A percentile compares a stretch with the other conserved stretches of the same genome.
These are phyloP conservation scores for Solanum hybrid DNA, from an alignment of 305 asterid species.

Conservation along the genomic window DNA sequence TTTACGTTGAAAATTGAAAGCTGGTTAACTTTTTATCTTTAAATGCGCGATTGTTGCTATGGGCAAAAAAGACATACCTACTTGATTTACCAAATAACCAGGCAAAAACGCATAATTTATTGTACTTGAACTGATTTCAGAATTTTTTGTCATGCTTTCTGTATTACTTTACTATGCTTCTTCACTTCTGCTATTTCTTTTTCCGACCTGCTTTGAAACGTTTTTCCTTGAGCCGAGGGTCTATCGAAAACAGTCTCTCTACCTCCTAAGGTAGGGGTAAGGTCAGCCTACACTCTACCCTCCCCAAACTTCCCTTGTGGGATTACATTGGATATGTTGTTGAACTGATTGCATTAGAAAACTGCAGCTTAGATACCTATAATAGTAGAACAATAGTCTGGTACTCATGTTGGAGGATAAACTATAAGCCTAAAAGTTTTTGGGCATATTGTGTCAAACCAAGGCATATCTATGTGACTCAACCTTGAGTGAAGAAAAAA, in stretches of 20 bases:
- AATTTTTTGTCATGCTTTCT: background rate
- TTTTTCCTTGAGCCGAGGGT: background rate
- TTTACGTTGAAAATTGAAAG: background rate
- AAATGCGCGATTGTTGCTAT: background rate
- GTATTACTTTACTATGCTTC: background rate
- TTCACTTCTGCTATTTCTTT: background rate
- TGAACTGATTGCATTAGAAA: background rate
- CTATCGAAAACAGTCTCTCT: background rate
- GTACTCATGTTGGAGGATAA: background rate
- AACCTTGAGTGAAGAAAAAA: background rate
- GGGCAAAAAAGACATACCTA: background rate
- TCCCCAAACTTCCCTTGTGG: background rate
- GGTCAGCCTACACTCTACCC: background rate
- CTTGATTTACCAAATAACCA: background rate
- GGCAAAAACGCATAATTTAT: background rate
- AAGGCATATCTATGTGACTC: background rate
- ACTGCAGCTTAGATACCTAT: background rate
- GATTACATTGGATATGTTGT: background rate
- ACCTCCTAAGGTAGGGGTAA: background rate
- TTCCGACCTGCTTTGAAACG: background rate
- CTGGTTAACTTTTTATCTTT: background rate
- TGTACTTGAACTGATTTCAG: background rate
- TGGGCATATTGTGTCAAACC: background rate
- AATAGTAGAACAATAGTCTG: background rate
- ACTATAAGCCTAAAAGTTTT: background rate